A percentile compares a stretch with the other conserved stretches of the same genome.
Conservation (phyloP, 2,329 filamentous ascomycete genomes). For the Stachybotrys echinatus region DNA sequence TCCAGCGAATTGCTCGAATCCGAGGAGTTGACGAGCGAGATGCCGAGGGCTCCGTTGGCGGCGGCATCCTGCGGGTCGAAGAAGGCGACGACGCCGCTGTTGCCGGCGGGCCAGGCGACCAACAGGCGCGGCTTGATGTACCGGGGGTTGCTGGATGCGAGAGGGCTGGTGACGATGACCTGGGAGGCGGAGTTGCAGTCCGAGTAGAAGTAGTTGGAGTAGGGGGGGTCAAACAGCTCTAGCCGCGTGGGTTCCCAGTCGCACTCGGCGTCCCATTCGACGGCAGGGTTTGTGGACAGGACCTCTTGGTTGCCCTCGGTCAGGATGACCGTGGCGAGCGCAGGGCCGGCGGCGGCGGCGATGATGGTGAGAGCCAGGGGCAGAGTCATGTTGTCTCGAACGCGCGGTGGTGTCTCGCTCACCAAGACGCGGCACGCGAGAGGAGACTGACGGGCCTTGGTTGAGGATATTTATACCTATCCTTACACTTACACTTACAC, state of each 20-base stretch:
- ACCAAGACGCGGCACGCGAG: too few species aligned
- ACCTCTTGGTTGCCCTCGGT: not conserved
- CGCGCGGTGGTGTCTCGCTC: too few species aligned
- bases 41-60: constrained; percentile 44
- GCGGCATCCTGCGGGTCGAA: constrained; percentile 49
- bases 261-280: too few species aligned
- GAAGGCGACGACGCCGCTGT: constrained; percentile 53
- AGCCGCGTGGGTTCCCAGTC: not conserved
- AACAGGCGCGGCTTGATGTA: constrained; percentile 54
- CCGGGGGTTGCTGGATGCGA: constrained; percentile 44
- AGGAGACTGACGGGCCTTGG: too few species aligned
- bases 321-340: too few species aligned
- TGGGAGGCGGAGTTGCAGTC: constrained; percentile 56
- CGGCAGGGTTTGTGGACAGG: not conserved
- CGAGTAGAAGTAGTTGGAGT: constrained; percentile 62
- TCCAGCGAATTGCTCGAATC: constrained; percentile 38
- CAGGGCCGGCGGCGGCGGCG: too few species aligned
- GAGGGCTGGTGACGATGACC: constrained; percentile 55
- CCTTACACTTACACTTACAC: too few species aligned
- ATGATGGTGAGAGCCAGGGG: too few species aligned
- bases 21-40: constrained; percentile 47
- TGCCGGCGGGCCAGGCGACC: constrained; percentile 60
- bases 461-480: too few species aligned
- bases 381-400: too few species aligned
- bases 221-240: constrained; percentile 42